These are phyloP conservation scores for Lactarius trivialis DNA, from an alignment of 768 basidiomycete species.

Conservation along the genomic window DNA sequence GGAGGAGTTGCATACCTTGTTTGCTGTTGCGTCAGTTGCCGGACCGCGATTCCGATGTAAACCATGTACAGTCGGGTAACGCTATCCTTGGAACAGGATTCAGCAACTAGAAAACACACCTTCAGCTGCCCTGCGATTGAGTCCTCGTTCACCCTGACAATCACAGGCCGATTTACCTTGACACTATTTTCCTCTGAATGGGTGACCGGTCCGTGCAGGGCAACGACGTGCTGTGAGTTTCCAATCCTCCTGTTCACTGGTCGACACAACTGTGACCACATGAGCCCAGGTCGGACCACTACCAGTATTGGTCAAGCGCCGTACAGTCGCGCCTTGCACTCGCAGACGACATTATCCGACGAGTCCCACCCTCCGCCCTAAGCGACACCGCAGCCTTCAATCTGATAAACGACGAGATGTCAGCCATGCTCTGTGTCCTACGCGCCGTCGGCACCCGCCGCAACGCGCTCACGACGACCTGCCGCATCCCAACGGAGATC, in stretches of 20 bases:
- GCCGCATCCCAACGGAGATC: constrained; percentile 17
- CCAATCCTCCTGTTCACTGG: not conserved
- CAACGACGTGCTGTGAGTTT: constrained; percentile 12
- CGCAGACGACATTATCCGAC: constrained; percentile 11
- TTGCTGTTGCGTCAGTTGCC: not conserved
- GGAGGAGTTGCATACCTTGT: not conserved
- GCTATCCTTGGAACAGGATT: too few relatives aligned
- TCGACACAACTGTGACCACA: not conserved
- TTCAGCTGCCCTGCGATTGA: not conserved
- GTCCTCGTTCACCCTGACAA: not conserved
- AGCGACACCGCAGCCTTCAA: not conserved
- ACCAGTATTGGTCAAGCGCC: constrained; percentile 11
- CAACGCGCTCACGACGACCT: constrained; percentile 15
- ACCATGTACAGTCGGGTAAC: not conserved
- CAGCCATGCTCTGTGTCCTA: constrained; percentile 7
- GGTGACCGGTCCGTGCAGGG: not conserved
- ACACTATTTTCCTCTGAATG: not conserved
- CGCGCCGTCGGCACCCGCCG: constrained; percentile 10
- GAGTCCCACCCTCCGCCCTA: constrained; percentile 7
- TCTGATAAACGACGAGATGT: constrained; percentile 14
- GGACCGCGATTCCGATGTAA: not conserved
- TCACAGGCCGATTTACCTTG: not conserved
- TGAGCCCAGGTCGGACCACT: constrained; percentile 6
- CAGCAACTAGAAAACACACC: not conserved
- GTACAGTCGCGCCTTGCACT: constrained; percentile 9